These are phyloP conservation scores for Ganoderma lingzhi DNA, from an alignment of 1,284 basidiomycete genomes.

Conservation along the genomic window DNA sequence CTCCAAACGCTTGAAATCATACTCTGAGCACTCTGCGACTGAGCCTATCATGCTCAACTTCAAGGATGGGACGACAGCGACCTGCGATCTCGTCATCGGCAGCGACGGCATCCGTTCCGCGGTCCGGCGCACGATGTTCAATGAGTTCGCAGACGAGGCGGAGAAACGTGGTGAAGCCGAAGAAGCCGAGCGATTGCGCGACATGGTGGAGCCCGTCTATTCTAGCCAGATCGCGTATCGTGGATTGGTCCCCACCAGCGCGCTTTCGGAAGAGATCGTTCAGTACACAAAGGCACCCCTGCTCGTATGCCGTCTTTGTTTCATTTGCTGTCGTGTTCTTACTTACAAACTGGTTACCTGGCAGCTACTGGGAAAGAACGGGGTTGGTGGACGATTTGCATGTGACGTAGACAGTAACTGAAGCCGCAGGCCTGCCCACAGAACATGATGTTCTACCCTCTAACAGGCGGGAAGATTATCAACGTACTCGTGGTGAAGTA, in stretches of 20 bases:
- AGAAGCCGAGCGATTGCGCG: not conserved
- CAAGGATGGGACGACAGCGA: slow-evolving; percentile 54
- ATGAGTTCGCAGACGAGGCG: slow-evolving; percentile 22
- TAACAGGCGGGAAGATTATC: slow-evolving; percentile 13
- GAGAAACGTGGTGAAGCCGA: slow-evolving; percentile 27
- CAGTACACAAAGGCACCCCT: not conserved
- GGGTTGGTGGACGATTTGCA: not conserved
- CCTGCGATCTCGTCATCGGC: slow-evolving; percentile 59
- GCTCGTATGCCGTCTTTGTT: not conserved
- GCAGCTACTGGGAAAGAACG: slow-evolving; percentile 14
- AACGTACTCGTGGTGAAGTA: slow-evolving; percentile 37
- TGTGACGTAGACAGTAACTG: not conserved
- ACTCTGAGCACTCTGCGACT: slow-evolving; percentile 42
- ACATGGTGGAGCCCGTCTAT: not conserved
- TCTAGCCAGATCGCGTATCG: slow-evolving; percentile 12
- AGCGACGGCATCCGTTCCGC: slow-evolving; percentile 59
- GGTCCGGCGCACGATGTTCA: slow-evolving; percentile 36
- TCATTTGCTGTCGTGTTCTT: not conserved
- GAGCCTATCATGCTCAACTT: slow-evolving; percentile 50
- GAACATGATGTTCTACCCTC: slow-evolving; percentile 19
- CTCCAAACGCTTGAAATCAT: slow-evolving; percentile 57
- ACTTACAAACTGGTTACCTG: not conserved
- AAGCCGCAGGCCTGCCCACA: not conserved
- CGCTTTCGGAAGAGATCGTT: slow-evolving; percentile 4
- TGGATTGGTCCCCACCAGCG: slow-evolving; percentile 1